phyloP scores from a whole-genome alignment of 2,329 filamentous ascomycete genomes.

The Shiraia sp. region DNA sequence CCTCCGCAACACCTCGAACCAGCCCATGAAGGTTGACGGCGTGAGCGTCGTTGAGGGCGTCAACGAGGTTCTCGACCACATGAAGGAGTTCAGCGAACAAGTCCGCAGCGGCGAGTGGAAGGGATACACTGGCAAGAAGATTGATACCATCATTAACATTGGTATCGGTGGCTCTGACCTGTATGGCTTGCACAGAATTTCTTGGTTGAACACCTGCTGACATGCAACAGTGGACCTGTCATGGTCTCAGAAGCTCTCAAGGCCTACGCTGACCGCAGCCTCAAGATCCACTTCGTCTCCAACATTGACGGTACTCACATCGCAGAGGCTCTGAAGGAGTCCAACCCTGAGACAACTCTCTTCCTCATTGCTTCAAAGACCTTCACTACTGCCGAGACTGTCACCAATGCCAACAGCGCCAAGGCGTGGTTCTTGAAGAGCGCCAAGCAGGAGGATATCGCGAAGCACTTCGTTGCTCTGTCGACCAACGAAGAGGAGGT shows the following conservation, averaged over 20 bases:
- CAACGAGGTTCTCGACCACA: conserved; percentile 89
- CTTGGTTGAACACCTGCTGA: conserved; percentile 22
- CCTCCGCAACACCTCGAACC: conserved; percentile 84
- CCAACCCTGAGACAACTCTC: conserved; percentile 96
- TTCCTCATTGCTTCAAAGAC: conserved; percentile 99
- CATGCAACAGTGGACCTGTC: conserved; percentile 72
- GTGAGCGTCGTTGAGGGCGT: conserved; percentile 94
- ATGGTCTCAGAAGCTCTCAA: conserved; percentile 99
- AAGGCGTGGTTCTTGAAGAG: conserved; percentile 94
- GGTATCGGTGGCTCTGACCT: conserved; percentile 98
- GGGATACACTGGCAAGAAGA: conserved; percentile 95
- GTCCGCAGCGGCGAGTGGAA: conserved; percentile 95
- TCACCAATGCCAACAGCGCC: conserved; percentile 94
- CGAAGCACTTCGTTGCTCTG: conserved; percentile 98
- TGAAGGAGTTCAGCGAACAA: conserved; percentile 97
- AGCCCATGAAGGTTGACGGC: conserved; percentile 82
- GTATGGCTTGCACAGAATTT: conserved; percentile 59
- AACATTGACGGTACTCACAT: conserved; percentile 99
- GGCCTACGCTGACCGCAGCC: conserved; percentile 82
- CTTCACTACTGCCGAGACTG: conserved; percentile 97
- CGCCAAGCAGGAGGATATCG: conserved; percentile 78
- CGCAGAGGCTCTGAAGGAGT: conserved; percentile 84
- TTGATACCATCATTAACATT: conserved; percentile 95
- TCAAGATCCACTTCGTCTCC: conserved; percentile 96
- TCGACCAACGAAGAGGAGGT: conserved; percentile 96